Conservation (phyloP, 805 yeast species). For the Starmerella lactis-condensi region DNA sequence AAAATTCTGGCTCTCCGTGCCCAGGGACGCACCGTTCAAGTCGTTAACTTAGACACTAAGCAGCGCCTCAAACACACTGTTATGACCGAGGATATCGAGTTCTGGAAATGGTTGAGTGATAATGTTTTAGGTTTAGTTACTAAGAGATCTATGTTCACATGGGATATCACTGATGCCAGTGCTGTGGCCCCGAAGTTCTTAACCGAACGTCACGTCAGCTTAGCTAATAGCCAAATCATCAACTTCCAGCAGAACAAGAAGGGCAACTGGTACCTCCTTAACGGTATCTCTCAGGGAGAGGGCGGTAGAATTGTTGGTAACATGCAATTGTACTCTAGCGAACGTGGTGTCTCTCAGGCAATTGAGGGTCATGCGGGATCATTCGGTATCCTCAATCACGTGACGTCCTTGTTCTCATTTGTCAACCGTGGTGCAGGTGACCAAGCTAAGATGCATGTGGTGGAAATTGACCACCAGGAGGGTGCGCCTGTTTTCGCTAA, state of each 20-base stretch:
- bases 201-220: conserved; percentile 65
- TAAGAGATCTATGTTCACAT: conserved; percentile 50
- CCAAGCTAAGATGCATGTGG: conserved; percentile 74
- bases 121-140: conserved; percentile 69
- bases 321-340: conserved; percentile 76
- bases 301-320: conserved; percentile 90
- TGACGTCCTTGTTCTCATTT: conserved; percentile 77
- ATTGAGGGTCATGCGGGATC: conserved; percentile 95
- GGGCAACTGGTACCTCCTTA: conserved; percentile 82
- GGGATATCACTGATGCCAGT: conserved; percentile 70
- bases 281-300: conserved; percentile 77
- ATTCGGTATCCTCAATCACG: conserved; percentile 52
- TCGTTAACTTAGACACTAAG: conserved; percentile 73
- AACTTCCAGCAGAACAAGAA: conserved; percentile 67
- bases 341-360: conserved; percentile 84
- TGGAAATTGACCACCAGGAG: conserved; percentile 88
- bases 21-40: conserved; percentile 82
- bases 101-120: conserved; percentile 83
- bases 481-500: conserved; percentile 68
- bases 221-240: conserved; percentile 68
- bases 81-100: conserved; percentile 72
- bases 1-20: conserved; percentile 78
- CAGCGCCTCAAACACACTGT: conserved; percentile 78
- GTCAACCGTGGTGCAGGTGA: conserved; percentile 65
- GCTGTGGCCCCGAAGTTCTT: conserved; percentile 60